phyloP scores from a whole-genome alignment of 495 filamentous ascomycete genomes.

The Aspergillus hancockii region DNA sequence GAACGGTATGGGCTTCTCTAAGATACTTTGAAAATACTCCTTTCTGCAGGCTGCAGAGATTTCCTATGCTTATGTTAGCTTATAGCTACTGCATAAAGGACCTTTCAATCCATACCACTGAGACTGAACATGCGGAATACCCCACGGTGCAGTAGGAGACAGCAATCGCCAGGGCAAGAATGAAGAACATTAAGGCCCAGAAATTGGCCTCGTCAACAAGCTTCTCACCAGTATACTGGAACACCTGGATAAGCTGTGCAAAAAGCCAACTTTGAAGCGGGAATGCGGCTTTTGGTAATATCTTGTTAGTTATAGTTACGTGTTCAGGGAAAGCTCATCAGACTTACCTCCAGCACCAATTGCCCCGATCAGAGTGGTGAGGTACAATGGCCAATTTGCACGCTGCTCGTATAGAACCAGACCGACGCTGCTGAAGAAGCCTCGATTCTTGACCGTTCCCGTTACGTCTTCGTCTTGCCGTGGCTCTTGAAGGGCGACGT shows the following conservation, averaged over 20 bases:
- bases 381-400: conserved; percentile 47
- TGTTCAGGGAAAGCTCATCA: neutral
- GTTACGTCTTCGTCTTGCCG: conserved; percentile 49
- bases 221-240: conserved; percentile 35
- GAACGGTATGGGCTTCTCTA: conserved; percentile 57
- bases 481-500: conserved; percentile 3
- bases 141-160: conserved; percentile 55
- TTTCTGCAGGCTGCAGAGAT: conserved; percentile 54
- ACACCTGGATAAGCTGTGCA: conserved; percentile 32
- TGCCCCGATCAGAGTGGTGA: conserved; percentile 45
- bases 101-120: conserved; percentile 17
- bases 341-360: conserved; percentile 52
- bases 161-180: conserved; percentile 52
- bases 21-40: conserved; percentile 61
- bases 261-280: conserved; percentile 41
- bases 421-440: conserved; percentile 46
- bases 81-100: neutral
- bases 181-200: conserved; percentile 68
- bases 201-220: conserved; percentile 47
- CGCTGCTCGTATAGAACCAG: conserved; percentile 51
- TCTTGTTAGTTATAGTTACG: conserved; percentile 26
- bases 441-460: conserved; percentile 25
- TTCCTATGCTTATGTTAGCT: conserved; percentile 32
- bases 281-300: conserved; percentile 57
- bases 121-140: conserved; percentile 51